Base-by-base conservation (phyloP, 2,329 filamentous ascomycete genomes). In the Epichloe coenophiala region DNA sequence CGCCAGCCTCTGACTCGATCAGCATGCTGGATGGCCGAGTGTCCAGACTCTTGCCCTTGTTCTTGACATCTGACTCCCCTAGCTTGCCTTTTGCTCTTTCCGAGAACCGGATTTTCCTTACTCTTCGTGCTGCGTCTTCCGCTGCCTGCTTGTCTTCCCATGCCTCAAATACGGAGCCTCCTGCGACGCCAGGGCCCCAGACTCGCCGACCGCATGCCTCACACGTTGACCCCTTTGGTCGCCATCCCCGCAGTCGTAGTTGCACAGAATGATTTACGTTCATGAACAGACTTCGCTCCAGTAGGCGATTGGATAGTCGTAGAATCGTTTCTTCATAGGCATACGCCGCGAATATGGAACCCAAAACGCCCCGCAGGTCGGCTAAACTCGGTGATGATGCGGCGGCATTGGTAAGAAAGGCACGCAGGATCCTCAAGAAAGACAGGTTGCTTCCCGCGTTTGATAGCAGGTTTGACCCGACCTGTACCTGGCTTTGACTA, bases 291-390 rank as follows among this genome's bases (percentile, higher is more conserved):
- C 93, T 93, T 57, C 88, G 84, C 55, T 95, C 90, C 0, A 98
- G 74, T 51, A 98, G 81, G 4, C 84, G 78, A 63, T 91, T 95
- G 1, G 93, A 88, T 3, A 98, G 78, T 2, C 78, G 76, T 19
- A 98, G 76, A 15, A 98, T 86, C 0, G 86, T 90, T 64, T 91
- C 87, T 65, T 98, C 93, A 63, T 97, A 96, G 0, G 89, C 84
- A 63, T 98, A 98, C 0, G 93, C 91, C 0, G 91, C 83, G 68
- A 98, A 97, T 50, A 98, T 91, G 12, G 90, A 93, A 1, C 81
- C 74, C 2, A 98, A 77, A 1, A 97, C 90, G 6, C 80, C 79
- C 43, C 93, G 84, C 3, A 98, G 76, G 62, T 97, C 89, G 1
- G 88, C 84, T 2, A 98, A 74, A 12, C 86, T 94, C 0, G 93